phyloP scores from a whole-genome alignment of 2,329 filamentous ascomycete genomes.

The Pseudogymnoascus sp. region DNA sequence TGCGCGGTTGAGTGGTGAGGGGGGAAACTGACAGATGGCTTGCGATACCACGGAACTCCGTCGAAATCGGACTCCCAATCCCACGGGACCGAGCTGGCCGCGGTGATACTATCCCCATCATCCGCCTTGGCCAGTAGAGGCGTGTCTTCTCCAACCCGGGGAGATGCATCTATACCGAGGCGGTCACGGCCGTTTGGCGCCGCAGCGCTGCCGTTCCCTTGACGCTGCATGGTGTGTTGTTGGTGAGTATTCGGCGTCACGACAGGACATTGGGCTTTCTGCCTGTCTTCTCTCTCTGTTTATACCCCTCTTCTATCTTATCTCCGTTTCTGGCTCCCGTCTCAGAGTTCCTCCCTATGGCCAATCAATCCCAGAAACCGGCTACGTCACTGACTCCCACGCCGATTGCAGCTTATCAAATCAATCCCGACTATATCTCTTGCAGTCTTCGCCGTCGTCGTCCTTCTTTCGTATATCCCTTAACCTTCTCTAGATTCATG shows the following conservation, averaged over 20 bases:
- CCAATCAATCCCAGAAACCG: background rate
- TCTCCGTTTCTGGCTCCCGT: background rate
- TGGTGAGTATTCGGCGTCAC: background rate
- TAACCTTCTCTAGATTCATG: background rate
- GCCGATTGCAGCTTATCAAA: background rate
- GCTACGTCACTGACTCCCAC: background rate
- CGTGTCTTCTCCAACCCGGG: background rate
- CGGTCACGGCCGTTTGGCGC: background rate
- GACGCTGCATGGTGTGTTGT: background rate
- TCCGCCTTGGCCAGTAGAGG: background rate
- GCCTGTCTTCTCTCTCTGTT: background rate
- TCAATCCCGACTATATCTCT: background rate
- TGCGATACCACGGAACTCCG: slow-evolving; percentile 52
- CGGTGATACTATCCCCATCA: background rate
- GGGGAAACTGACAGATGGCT: slow-evolving; percentile 47
- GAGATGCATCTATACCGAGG: background rate
- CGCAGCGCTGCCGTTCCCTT: background rate
- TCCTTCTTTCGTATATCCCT: background rate
- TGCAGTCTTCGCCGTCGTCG: background rate
- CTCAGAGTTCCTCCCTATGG: background rate
- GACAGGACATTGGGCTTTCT: background rate
- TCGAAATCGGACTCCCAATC: slow-evolving; percentile 49
- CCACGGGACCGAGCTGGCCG: slow-evolving; percentile 31
- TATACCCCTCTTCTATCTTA: background rate
- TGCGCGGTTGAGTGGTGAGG: background rate